Percentiles rank a stretch among this genome's conserved stretches.
Evolutionary conservation across 148 eudicot genomes (phyloP).

Genomic region (Hydrangea macrophylla): DNA sequence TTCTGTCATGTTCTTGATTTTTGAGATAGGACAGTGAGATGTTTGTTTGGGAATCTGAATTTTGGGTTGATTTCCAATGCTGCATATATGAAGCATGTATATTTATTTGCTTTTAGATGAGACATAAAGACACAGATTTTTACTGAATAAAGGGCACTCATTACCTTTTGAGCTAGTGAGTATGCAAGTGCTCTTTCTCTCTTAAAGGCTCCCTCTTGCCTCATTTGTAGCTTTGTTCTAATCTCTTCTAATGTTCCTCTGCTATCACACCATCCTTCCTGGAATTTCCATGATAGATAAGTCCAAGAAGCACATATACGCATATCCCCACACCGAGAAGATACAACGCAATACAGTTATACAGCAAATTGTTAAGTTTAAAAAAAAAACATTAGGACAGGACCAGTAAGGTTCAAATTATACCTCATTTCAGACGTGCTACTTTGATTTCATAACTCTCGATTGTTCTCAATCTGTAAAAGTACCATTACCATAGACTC

Average conservation of each 20-base stretch:
- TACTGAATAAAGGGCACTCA: not conserved
- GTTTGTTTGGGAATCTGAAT: constrained; percentile 30
- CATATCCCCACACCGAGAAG: too few species aligned
- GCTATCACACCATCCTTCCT: constrained; percentile 99
- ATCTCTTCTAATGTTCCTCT: constrained; percentile 74
- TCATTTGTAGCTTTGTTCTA: constrained; percentile 77
- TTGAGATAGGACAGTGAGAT: constrained; percentile 40
- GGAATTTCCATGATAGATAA: constrained; percentile 1
- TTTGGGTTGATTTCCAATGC: constrained; percentile 63
- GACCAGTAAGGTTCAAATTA: too few species aligned
- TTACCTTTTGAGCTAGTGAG: constrained; percentile 80
- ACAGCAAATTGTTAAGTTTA: too few species aligned
- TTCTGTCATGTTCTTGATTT: constrained; percentile 49
- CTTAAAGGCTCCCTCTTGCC: constrained; percentile 89
- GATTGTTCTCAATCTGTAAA: too few species aligned
- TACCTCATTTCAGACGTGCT: too few species aligned
- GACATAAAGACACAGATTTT: not conserved
- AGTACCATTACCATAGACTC: too few species aligned
- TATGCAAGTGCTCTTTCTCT: constrained; percentile 97
- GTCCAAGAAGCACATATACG: too few species aligned
- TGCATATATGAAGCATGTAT: constrained; percentile 14
- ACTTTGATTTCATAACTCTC: too few species aligned
- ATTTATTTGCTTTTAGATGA: not conserved
- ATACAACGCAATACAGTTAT: too few species aligned
- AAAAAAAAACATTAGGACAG: too few species aligned